Evolutionary conservation across 495 filamentous ascomycete species (phyloP).

Genomic region (Platismatia glauca): DNA sequence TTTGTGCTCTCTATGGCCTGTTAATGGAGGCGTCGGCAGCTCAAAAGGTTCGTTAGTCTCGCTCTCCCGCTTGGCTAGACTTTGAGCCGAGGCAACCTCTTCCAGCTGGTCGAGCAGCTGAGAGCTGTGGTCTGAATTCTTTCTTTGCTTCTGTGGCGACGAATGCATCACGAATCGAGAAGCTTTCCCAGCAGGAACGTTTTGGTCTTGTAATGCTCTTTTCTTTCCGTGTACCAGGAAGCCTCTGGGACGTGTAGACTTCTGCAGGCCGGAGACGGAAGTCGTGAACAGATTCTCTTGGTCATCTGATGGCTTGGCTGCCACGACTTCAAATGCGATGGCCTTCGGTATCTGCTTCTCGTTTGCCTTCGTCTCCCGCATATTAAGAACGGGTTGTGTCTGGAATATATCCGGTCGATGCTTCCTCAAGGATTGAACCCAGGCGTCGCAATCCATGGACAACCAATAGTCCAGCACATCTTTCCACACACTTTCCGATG

Average conservation of each 20-base stretch:
- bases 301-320: not conserved
- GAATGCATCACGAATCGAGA: not conserved
- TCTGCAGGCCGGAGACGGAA: not conserved
- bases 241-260: not conserved
- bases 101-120: not conserved
- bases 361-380: not conserved
- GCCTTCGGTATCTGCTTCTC: not conserved
- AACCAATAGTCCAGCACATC: constrained; percentile 62
- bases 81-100: not conserved
- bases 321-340: not conserved
- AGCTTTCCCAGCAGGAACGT: not conserved
- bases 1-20: not conserved
- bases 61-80: not conserved
- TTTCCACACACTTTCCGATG: constrained; percentile 57
- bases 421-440: constrained; percentile 50
- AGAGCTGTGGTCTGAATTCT: not conserved
- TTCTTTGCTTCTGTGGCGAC: not conserved
- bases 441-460: constrained; percentile 63
- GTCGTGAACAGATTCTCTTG: not conserved
- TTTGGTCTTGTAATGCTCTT: not conserved
- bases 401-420: constrained; percentile 25
- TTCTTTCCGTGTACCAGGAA: not conserved
- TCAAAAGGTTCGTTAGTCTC: not conserved
- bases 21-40: not conserved
- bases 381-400: constrained; percentile 16